Percentiles rank a stretch among this genome's conserved stretches.
phyloP scores from a whole-genome alignment of 1,139 yeast genomes.

The Magnusiomyces clavatus region DNA sequence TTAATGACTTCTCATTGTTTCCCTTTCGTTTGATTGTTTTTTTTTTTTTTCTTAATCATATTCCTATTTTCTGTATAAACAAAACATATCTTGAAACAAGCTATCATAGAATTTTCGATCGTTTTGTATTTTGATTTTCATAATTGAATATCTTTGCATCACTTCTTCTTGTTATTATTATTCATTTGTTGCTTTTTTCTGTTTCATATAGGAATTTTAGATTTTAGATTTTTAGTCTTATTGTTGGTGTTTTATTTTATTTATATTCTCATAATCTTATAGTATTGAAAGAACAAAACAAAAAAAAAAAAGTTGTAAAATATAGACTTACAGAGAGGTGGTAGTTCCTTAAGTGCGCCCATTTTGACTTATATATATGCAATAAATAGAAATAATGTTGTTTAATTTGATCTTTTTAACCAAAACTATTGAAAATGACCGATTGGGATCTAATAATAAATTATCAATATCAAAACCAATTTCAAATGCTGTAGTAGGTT shows the following conservation, averaged over 20 bases:
- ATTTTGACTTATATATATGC: conserved; percentile 16
- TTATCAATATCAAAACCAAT: no score
- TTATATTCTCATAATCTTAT: background rate
- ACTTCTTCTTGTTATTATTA: no score
- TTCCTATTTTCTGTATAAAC: no score
- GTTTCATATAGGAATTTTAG: background rate
- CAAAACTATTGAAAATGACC: no score
- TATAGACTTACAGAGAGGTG: conserved; percentile 29
- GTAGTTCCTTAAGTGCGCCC: conserved; percentile 31
- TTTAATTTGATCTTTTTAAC: background rate
- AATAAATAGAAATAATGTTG: background rate
- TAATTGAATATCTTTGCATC: no score
- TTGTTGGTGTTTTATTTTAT: background rate
- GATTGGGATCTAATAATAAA: no score
- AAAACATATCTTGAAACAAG: no score
- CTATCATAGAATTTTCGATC: no score
- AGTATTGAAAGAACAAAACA: background rate
- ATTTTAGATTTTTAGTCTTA: background rate
- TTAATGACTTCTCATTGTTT: background rate
- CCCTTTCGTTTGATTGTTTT: background rate
- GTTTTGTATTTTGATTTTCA: no score
- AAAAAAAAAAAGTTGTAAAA: no score
- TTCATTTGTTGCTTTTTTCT: background rate
- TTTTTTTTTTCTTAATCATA: background rate
- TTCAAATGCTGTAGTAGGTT: no score